Conservation (phyloP, 2,329 filamentous ascomycete species). For the Gyromitra esculenta region DNA sequence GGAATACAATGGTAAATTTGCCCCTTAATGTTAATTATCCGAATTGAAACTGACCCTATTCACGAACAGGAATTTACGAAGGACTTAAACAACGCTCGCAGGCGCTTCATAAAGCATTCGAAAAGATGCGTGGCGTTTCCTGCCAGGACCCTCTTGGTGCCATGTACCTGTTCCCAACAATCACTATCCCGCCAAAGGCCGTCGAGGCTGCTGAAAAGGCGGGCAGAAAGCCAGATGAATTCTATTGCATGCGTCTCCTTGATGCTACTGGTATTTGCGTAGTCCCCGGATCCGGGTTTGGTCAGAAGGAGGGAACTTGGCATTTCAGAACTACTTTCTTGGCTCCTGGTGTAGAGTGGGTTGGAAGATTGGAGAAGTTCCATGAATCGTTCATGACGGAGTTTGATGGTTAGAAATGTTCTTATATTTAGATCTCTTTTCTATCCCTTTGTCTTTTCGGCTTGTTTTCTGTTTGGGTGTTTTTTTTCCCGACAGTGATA, state of each 20-base stretch:
- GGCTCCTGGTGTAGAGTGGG: slow-evolving; percentile 95
- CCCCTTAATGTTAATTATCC: not conserved
- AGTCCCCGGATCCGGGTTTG: slow-evolving; percentile 90
- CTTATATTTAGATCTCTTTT: slow-evolving; percentile 20
- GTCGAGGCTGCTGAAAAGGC: slow-evolving; percentile 78
- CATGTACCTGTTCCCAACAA: slow-evolving; percentile 99
- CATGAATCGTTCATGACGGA: slow-evolving; percentile 90
- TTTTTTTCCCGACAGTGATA: slow-evolving; percentile 27
- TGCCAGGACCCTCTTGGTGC: slow-evolving; percentile 87
- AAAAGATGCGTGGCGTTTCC: slow-evolving; percentile 93
- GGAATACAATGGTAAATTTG: slow-evolving; percentile 73
- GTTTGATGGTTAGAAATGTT: slow-evolving; percentile 63
- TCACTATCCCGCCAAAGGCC: slow-evolving; percentile 80
- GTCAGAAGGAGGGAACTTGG: slow-evolving; percentile 87
- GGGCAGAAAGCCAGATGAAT: slow-evolving; percentile 83
- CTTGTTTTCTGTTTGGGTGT: not conserved
- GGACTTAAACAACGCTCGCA: slow-evolving; percentile 81
- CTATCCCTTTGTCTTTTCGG: not conserved
- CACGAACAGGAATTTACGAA: slow-evolving; percentile 70
- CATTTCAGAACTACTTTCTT: slow-evolving; percentile 98
- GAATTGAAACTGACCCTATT: slow-evolving; percentile 10
- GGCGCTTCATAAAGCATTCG: slow-evolving; percentile 89
- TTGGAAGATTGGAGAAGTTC: slow-evolving; percentile 85
- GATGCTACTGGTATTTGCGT: slow-evolving; percentile 95
- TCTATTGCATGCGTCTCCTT: slow-evolving; percentile 89